Conservation (phyloP, 2,329 filamentous ascomycete genomes). For the Microthyrium microscopicum region DNA sequence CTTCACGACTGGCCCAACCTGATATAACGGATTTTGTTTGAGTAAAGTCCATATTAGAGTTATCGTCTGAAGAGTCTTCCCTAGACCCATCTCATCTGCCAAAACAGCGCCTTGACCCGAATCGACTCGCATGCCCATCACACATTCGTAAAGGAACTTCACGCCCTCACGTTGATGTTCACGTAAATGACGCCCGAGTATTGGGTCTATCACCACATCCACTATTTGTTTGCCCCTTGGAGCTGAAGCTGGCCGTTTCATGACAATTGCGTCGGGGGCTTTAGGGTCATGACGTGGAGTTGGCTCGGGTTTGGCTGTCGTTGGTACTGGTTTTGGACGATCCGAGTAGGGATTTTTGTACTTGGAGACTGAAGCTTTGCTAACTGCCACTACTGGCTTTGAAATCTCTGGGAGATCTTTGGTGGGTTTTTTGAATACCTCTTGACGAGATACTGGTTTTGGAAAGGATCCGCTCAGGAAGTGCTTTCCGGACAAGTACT, state of each 20-base stretch:
- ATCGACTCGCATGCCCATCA: constrained; percentile 53
- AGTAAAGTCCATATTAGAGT: constrained; percentile 54
- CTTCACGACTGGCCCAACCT: constrained; percentile 42
- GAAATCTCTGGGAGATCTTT: constrained; percentile 17
- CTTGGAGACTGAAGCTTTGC: constrained; percentile 23
- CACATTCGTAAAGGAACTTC: constrained; percentile 56
- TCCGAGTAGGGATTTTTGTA: constrained; percentile 48
- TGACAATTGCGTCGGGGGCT: constrained; percentile 43
- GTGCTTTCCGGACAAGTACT: constrained; percentile 35
- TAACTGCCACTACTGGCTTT: constrained; percentile 20
- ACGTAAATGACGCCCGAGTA: constrained; percentile 44
- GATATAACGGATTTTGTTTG: constrained; percentile 52
- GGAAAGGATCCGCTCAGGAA: constrained; percentile 20
- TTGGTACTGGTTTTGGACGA: constrained; percentile 18
- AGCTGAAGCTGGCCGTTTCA: constrained; percentile 41
- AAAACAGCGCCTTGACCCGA: constrained; percentile 54
- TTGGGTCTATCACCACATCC: constrained; percentile 56
- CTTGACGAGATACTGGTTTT: constrained; percentile 9
- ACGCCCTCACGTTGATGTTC: constrained; percentile 55
- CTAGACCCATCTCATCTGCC: constrained; percentile 61
- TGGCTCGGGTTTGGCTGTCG: constrained; percentile 30
- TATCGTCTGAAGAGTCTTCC: constrained; percentile 60
- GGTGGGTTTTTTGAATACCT: constrained; percentile 1
- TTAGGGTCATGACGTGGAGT: constrained; percentile 49
- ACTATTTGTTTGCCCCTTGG: constrained; percentile 49